These are phyloP conservation scores for Phytophthora tentaculata DNA, from an alignment of 352 stramenopile genomes.

Conservation along the genomic window DNA sequence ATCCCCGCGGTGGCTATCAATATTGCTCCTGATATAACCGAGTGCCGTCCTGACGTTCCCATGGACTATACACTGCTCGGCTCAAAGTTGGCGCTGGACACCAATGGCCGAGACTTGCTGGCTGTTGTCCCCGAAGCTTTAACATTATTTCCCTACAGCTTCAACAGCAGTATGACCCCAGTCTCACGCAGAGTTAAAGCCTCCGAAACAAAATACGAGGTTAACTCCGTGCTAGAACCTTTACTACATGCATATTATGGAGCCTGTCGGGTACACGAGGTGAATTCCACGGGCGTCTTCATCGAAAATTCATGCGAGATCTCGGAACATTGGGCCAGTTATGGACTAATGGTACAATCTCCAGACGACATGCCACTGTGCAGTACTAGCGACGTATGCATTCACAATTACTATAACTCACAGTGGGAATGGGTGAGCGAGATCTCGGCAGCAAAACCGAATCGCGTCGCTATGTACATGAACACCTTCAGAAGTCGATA, in stretches of 20 bases:
- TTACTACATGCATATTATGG: slow-evolving; percentile 32
- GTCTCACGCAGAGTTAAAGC: slow-evolving; percentile 20
- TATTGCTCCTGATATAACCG: slow-evolving; percentile 23
- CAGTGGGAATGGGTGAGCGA: slow-evolving; percentile 30
- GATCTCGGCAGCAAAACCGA: slow-evolving; percentile 9
- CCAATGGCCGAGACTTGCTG: slow-evolving; percentile 27
- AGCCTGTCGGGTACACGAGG: slow-evolving; percentile 22
- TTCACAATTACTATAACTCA: slow-evolving; percentile 42
- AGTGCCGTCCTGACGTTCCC: slow-evolving; percentile 21
- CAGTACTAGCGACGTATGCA: slow-evolving; percentile 31
- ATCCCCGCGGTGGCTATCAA: slow-evolving; percentile 33
- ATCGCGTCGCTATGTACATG: slow-evolving; percentile 25
- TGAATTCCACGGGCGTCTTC: slow-evolving; percentile 28
- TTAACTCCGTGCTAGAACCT: slow-evolving; percentile 14
- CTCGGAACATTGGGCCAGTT: slow-evolving; percentile 30
- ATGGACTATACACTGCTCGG: slow-evolving; percentile 10
- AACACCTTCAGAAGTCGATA: slow-evolving; percentile 31
- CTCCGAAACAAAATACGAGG: slow-evolving; percentile 16
- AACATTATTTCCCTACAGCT: slow-evolving; percentile 35
- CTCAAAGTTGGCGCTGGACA: slow-evolving; percentile 20
- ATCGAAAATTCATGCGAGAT: slow-evolving; percentile 31
- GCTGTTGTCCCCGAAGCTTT: slow-evolving; percentile 30
- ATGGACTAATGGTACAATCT: slow-evolving; percentile 38
- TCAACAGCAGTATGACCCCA: slow-evolving; percentile 22
- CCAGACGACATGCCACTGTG: slow-evolving; percentile 37